phyloP scores from a whole-genome alignment of 768 basidiomycete genomes.

The Paxillus involutus region DNA sequence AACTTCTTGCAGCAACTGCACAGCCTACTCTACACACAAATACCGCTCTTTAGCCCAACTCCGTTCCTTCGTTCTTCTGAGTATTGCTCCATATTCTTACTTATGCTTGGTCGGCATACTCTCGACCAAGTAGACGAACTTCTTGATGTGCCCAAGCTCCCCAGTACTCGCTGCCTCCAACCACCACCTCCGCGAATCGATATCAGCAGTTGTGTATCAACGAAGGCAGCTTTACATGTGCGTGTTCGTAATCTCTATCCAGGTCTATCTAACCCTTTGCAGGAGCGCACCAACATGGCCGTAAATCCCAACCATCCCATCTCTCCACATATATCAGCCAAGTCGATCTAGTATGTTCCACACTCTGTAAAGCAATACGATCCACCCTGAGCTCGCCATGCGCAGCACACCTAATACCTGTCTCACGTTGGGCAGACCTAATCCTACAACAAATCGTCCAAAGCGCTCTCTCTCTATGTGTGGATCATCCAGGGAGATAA shows the following conservation, averaged over 20 bases:
- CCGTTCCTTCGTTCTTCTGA: slow-evolving; percentile 15
- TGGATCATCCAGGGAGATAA: slow-evolving; percentile 27
- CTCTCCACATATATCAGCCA: slow-evolving; percentile 2
- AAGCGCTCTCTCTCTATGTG: slow-evolving; percentile 17
- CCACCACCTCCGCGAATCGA: slow-evolving; percentile 16
- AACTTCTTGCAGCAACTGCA: neutral
- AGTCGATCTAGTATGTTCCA: slow-evolving; percentile 18
- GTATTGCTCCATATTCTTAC: slow-evolving; percentile 11
- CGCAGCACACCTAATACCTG: slow-evolving; percentile 21
- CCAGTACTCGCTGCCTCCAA: slow-evolving; percentile 4
- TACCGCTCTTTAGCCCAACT: slow-evolving; percentile 15
- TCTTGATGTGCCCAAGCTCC: slow-evolving; percentile 8
- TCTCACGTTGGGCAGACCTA: slow-evolving; percentile 17
- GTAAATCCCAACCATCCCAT: slow-evolving; percentile 2
- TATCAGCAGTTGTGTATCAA: slow-evolving; percentile 2
- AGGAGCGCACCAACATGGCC: slow-evolving; percentile 24
- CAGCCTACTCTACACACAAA: neutral
- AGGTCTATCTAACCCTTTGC: slow-evolving; percentile 1
- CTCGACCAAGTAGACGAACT: slow-evolving; percentile 26
- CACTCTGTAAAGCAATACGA: slow-evolving; percentile 6
- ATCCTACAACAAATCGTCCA: slow-evolving; percentile 9
- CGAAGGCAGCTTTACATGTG: slow-evolving; percentile 12
- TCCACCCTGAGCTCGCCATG: slow-evolving; percentile 14
- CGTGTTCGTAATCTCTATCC: neutral
- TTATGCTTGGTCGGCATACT: slow-evolving; percentile 29